These are phyloP conservation scores for Scheffersomyces stipitis DNA, from an alignment of 805 yeast genomes.

Conservation along the genomic window DNA sequence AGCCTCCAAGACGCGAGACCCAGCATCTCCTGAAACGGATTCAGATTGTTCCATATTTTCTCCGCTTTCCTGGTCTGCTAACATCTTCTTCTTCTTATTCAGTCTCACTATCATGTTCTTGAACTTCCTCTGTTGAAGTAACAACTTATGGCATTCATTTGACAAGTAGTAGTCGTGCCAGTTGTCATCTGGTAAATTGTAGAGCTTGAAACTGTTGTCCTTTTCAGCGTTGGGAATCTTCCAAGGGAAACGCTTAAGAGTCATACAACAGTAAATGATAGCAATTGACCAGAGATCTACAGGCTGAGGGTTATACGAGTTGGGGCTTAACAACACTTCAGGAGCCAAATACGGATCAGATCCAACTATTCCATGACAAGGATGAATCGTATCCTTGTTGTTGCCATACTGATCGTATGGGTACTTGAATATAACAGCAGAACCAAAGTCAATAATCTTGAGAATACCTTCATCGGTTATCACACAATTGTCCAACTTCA, in stretches of 20 bases:
- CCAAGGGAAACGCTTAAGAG: slow-evolving; percentile 84
- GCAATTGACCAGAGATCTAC: slow-evolving; percentile 87
- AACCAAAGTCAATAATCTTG: slow-evolving; percentile 80
- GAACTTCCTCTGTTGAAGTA: slow-evolving; percentile 58
- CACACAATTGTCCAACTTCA: slow-evolving; percentile 82
- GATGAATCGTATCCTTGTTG: slow-evolving; percentile 22
- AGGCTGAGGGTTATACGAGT: slow-evolving; percentile 68
- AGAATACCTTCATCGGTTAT: slow-evolving; percentile 71
- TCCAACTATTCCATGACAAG: slow-evolving; percentile 72
- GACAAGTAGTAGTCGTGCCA: slow-evolving; percentile 75
- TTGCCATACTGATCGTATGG: slow-evolving; percentile 51
- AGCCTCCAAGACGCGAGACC: slow-evolving; percentile 2
- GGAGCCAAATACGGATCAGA: slow-evolving; percentile 88
- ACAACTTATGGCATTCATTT: slow-evolving; percentile 67
- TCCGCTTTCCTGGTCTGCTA: slow-evolving; percentile 12
- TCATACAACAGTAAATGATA: slow-evolving; percentile 84
- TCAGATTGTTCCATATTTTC: slow-evolving; percentile 9
- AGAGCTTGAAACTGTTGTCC: slow-evolving; percentile 71
- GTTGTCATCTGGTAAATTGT: slow-evolving; percentile 64
- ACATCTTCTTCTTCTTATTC: slow-evolving; percentile 40
- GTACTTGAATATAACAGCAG: slow-evolving; percentile 78
- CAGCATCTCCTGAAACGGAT: not conserved
- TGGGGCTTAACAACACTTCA: slow-evolving; percentile 58
- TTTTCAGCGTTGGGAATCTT: slow-evolving; percentile 61
- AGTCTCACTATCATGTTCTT: slow-evolving; percentile 46